These are phyloP conservation scores for Penicillium nordicum DNA, from an alignment of 2,329 filamentous ascomycete species.

Conservation along the genomic window DNA sequence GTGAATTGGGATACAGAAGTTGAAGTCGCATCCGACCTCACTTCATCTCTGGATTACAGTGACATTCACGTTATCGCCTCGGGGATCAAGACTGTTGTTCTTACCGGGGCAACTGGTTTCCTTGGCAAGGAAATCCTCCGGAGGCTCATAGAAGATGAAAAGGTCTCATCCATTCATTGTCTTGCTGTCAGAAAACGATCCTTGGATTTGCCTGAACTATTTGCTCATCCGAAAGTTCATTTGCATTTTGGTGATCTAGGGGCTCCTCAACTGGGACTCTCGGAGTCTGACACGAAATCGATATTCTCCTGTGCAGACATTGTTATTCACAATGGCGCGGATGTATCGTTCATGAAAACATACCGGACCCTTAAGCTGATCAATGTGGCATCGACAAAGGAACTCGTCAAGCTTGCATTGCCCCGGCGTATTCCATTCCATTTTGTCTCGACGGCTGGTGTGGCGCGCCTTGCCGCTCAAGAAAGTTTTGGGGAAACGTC, in stretches of 20 bases:
- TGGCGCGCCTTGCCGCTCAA: slow-evolving; percentile 13
- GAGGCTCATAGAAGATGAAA: slow-evolving; percentile 10
- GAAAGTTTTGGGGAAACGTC: slow-evolving; percentile 16
- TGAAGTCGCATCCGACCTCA: not conserved
- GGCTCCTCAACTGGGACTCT: slow-evolving; percentile 13
- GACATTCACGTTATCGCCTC: not conserved
- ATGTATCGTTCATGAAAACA: slow-evolving; percentile 30
- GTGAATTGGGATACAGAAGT: slow-evolving; percentile 19
- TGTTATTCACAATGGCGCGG: slow-evolving; percentile 27
- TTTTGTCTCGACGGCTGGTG: slow-evolving; percentile 29
- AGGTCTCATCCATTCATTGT: slow-evolving; percentile 11
- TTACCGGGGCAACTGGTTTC: slow-evolving; percentile 21
- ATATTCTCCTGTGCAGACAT: slow-evolving; percentile 21
- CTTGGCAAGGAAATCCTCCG: slow-evolving; percentile 20
- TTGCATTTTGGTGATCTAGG: slow-evolving; percentile 16
- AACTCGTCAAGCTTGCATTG: slow-evolving; percentile 24
- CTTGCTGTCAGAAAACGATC: slow-evolving; percentile 15
- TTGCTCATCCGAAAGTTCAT: slow-evolving; percentile 14
- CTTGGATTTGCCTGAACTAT: slow-evolving; percentile 5
- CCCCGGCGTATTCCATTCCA: slow-evolving; percentile 27
- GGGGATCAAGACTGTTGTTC: slow-evolving; percentile 5
- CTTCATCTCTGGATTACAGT: not conserved
- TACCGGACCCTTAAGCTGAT: slow-evolving; percentile 27
- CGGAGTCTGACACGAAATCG: slow-evolving; percentile 6
- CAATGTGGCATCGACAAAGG: slow-evolving; percentile 28